Conservation (phyloP, 2,329 filamentous ascomycete genomes). For the Botryosphaeria dothidea region DNA sequence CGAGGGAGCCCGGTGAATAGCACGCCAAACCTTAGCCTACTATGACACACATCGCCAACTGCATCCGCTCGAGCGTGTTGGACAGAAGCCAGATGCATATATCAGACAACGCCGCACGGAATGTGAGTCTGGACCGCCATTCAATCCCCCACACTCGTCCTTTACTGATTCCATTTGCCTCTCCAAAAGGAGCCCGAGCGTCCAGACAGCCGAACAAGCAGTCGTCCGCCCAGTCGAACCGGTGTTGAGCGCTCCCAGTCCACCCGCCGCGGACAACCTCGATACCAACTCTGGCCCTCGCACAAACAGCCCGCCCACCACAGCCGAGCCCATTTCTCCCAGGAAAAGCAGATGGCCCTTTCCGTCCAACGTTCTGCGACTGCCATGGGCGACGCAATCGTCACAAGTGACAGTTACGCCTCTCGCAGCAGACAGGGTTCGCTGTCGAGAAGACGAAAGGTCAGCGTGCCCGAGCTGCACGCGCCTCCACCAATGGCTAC, state of each 20-base stretch:
- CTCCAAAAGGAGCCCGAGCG: slow-evolving; percentile 5
- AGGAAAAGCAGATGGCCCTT: slow-evolving; percentile 38
- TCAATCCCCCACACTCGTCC: slow-evolving; percentile 22
- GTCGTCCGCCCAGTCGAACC: background rate
- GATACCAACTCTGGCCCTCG: slow-evolving; percentile 40
- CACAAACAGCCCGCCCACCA: background rate
- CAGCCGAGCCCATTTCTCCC: background rate
- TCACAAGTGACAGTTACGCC: slow-evolving; percentile 33
- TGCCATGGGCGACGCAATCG: slow-evolving; percentile 42
- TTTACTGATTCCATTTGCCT: slow-evolving; percentile 21
- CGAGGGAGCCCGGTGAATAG: slow-evolving; percentile 14
- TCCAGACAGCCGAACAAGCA: slow-evolving; percentile 4
- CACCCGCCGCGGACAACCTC: slow-evolving; percentile 22
- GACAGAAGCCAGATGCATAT: slow-evolving; percentile 38
- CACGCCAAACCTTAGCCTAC: slow-evolving; percentile 23
- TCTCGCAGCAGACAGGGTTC: slow-evolving; percentile 38
- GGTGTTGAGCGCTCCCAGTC: background rate
- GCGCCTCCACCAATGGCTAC: slow-evolving; percentile 37
- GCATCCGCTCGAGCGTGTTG: slow-evolving; percentile 36
- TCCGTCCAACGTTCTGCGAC: slow-evolving; percentile 40
- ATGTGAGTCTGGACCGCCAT: slow-evolving; percentile 6
- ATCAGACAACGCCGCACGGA: slow-evolving; percentile 22
- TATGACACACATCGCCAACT: slow-evolving; percentile 48
- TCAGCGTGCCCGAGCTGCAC: slow-evolving; percentile 42
- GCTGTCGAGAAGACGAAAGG: slow-evolving; percentile 40